phyloP scores from a whole-genome alignment of 352 stramenopile genomes.

The Phytophthora lateralis region DNA sequence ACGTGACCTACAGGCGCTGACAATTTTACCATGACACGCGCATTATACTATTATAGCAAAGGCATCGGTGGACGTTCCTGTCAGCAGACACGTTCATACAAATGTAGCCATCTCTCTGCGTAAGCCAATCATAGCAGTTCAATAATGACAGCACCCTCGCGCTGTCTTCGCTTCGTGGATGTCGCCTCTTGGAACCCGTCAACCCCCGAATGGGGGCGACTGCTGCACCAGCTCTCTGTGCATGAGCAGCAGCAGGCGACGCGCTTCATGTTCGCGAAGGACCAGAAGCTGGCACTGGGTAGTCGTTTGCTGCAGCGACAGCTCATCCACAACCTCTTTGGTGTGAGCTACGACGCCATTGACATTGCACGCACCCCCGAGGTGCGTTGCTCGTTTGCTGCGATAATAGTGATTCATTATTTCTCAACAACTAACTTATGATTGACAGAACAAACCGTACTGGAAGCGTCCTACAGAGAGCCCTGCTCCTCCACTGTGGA shows the following conservation, averaged over 20 bases:
- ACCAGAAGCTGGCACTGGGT: constrained; percentile 65
- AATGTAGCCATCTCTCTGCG: too few relatives aligned
- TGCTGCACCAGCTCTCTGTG: constrained; percentile 38
- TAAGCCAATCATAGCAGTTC: too few relatives aligned
- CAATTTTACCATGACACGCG: too few relatives aligned
- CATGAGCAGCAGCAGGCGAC: constrained; percentile 56
- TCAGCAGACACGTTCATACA: too few relatives aligned
- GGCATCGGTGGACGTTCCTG: too few relatives aligned
- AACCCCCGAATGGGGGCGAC: constrained; percentile 38
- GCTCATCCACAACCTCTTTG: constrained; percentile 49
- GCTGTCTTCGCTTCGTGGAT: constrained; percentile 44
- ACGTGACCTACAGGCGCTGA: too few relatives aligned
- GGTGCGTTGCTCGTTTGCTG: constrained; percentile 26
- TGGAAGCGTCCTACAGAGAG: constrained; percentile 36
- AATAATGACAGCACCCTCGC: background rate
- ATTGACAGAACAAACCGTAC: constrained; percentile 64
- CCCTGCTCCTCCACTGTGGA: constrained; percentile 44
- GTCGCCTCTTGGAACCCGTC: constrained; percentile 47
- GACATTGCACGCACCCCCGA: constrained; percentile 62
- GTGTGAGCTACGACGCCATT: constrained; percentile 40
- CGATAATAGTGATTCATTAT: background rate
- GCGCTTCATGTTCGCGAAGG: constrained; percentile 70
- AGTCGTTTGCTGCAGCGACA: constrained; percentile 69
- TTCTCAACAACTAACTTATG: background rate
- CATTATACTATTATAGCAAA: too few relatives aligned